Base-by-base conservation (phyloP, 805 yeast species). In the Saccharomyces mikatae region DNA sequence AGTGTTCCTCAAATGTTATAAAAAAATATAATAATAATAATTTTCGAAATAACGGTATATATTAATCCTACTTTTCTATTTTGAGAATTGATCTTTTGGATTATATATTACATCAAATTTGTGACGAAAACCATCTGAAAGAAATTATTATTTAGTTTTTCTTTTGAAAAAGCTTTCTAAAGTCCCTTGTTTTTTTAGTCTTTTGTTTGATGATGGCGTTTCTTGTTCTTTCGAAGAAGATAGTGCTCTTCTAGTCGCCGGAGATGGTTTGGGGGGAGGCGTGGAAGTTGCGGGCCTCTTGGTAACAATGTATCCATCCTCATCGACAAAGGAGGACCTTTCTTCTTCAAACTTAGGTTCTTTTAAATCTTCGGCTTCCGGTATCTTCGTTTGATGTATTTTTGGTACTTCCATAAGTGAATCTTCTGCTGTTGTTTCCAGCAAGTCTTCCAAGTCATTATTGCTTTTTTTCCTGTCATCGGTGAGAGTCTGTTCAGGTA, bases 281-380 rank as follows among this genome's bases (percentile, higher is more conserved):
- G 61, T 53, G 4, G 61, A 50, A 29, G 62, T 52, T 6, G 60
- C 47, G 5, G 57, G 58, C 52, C 57, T 62, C 53, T 60, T 61
- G 4, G 71, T 68, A 11, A 69, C 71, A 30, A 61, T 63, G 52
- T 67, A 69, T 6, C 73, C 73, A 27, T 69, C 73, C 13, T 67
- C 67, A 50, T 69, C 73, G 2, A 66, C 59, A 46, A 61, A 65
- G 0, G 63, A 56, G 1, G 60, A 44, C 3, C 51, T 28, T 4
- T 30, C 41, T 47, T 32, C 50, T 30, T 56, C 11, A 27, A 49
- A 8, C 27, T 48, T 32, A n/a, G 31, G n/a, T n/a, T 41, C n/a
- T 32, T 46, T 28, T 14, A 55, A 22, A 17, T 41, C 27, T 44
- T 28, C 48, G 29, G 32, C 32, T 8, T 41, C 41, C 8, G 22